Base-by-base conservation (phyloP, 345 rosid genomes). In the Salix brachista region DNA sequence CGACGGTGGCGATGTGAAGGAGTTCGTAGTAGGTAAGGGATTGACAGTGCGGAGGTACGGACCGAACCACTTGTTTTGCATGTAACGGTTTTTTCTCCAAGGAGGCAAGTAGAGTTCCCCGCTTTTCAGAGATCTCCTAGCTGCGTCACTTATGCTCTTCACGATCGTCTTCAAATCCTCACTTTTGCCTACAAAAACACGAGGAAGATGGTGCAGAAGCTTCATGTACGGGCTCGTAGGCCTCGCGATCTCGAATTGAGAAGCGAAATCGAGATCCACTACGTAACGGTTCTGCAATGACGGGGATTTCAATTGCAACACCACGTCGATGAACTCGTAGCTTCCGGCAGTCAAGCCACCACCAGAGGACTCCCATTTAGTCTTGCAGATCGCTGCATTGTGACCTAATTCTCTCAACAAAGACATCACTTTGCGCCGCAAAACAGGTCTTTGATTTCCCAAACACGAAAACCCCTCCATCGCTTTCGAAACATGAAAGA, bases 321-420 rank as follows among this genome's bases (percentile, higher is more conserved):
- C 81, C 65, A 91, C 92, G 82, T 95, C 99, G 85, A 95, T 86
- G 83, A 91, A 91, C 74, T 95, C 99, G 83, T 93, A 85, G 83
- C 58, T 88, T 2, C 99, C 97, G 69, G 88, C 88, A 16, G 85
- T 79, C 16, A 89, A 77, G 1, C 89, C 86, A 25, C 89, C 88
- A 1, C 92, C 87, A 30, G 88, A 86, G 54, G 96, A 75, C 17
- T 81, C 86, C 99, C 99, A 95, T 70, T 85, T 88, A 5, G 97
- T 93, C 86, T 90, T 90, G 80, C 97, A 93, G 80, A 90, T 85
- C 62, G 96, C 99, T 6, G 97, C 99, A 91, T 89, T 91, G 86
- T 90, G 87, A 6, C 97, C 97, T 3, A 80, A 70, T 36, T 91
- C 92, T 60, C 91, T 84, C 26, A 95, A 85, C 25, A 77, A 73